Base-by-base conservation (phyloP, 2,329 filamentous ascomycete genomes). In the Parastagonospora avenae region DNA sequence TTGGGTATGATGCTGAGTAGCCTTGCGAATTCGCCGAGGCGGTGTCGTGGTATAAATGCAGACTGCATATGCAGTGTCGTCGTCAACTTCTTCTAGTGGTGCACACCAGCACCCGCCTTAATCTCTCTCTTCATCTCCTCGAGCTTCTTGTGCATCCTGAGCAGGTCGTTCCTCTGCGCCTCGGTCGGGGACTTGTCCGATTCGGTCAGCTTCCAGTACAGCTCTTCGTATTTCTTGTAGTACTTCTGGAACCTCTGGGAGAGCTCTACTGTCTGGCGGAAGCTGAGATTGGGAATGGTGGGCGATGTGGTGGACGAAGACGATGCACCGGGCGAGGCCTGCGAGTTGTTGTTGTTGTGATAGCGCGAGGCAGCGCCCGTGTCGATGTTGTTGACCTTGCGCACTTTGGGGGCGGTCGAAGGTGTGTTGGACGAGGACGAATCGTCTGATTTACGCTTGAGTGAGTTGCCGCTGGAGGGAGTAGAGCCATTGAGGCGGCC, bases 81-180 rank as follows among this genome's bases (percentile, higher is more conserved):
- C 39, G 37, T 35, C 32, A 16, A 19, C 3, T 24, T 48, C 32
- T 37, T 46, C 61, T 55, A 70, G 32, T 61, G 66, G 45, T 66
- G 60, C 47, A 63, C 46, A 14, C 64, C 62, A 31, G 67, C 69
- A 48, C 73, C 63, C 54, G 76, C 60, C 60, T 74, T 67, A 54
- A 86, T 85, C 64, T 85, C 81, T 52, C 77, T 71, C 74, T 86
- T 86, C 79, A 84, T 82, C 57, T 76, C 76, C 60, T 80, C 76
- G 40, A 85, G 68, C 58, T 77, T 75, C 59, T 72, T 70, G 66
- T 85, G 82, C 77, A 83, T 82, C 51, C 73, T 76, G 63, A 79
- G 77, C 46, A 87, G 63, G 50, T 78, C 75, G 37, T 80, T 77
- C 52, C 83, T 70, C 60, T 86, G 81, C 16, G 77, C 71, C 42